These are phyloP conservation scores for Scedosporium aurantiacum DNA, from an alignment of 2,329 filamentous ascomycete species.

Conservation along the genomic window DNA sequence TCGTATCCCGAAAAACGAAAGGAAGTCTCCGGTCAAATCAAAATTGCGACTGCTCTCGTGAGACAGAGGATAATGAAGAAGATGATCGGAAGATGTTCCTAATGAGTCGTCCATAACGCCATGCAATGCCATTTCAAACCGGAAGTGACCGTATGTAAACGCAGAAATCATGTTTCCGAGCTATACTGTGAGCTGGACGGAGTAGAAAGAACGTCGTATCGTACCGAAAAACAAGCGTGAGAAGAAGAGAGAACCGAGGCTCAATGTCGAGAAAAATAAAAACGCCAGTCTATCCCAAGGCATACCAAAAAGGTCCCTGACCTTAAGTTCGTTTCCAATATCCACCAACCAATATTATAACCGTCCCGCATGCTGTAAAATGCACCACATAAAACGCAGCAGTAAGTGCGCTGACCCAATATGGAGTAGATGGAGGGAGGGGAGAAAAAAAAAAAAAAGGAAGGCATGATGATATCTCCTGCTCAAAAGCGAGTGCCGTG, in stretches of 20 bases:
- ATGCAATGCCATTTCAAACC: neutral
- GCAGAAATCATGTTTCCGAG: neutral
- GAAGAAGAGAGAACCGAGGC: neutral
- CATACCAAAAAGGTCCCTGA: neutral
- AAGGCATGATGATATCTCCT: neutral
- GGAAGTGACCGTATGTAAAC: neutral
- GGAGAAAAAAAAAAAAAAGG: neutral
- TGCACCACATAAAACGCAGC: neutral
- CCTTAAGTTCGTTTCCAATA: neutral
- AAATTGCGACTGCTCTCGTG: no score
- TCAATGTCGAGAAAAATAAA: neutral
- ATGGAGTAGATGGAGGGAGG: no score
- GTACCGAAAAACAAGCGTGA: neutral
- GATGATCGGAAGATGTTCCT: no score
- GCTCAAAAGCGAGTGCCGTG: neutral
- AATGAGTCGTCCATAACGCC: neutral
- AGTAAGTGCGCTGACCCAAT: neutral
- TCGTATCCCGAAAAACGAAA: no score
- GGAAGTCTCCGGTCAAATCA: no score
- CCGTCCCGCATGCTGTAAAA: neutral
- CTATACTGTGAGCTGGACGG: neutral
- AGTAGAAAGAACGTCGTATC: neutral
- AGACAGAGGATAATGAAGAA: no score
- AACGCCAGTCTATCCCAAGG: neutral
- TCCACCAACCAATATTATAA: neutral